Evolutionary conservation across 2,329 filamentous ascomycete genomes (phyloP), one percentile per base, ranked within the genome.

Genomic region (Zelopaecilomyces penicillatus): DNA sequence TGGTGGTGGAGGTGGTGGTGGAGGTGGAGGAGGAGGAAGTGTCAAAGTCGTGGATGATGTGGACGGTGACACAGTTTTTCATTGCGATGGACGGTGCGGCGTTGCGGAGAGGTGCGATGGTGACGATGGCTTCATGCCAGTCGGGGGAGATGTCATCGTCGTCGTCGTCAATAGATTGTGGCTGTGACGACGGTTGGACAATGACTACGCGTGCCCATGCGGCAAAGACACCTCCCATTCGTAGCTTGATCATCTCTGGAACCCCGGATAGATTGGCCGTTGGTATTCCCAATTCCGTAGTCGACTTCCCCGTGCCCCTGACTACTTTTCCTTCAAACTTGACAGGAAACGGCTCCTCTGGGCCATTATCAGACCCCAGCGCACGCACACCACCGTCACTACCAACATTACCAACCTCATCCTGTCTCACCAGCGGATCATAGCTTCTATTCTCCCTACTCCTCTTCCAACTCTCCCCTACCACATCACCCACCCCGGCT

Each of bases 101-200:
- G 30, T 74, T 66, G 1, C 71, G 68, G 1, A 71, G 65, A 0
- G 76, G 74, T 0, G 71, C 71, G 12, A 82, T 67, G 0, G 73
- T 75, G 39, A 85, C 69, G 8, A 85, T 64, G 3, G 72, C 69
- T 52, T 80, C 74, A 48, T 74, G 67, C 82, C 82, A 86, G 30
- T 70, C 65, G 4, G 59, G 47, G 0, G 66, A 59, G 2, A 66
- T 41, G 4, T 58, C 57, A 3, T 66, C 63, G 3, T 56, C 50
- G 0, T 54, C 56, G 6, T 8, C 33, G 26, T 26, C 30, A 26
- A 63, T 59, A 3, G 2, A 3, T 3, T 19, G 19, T 19, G 19
- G 3, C 2, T 19, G 19, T 19, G 19, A 19, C 0, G 44, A 30
- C 0, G 65, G 62, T 1, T 46, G 33, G 19, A 19, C 19, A 19